Evolutionary conservation across 768 basidiomycete genomes (phyloP).

Genomic region (Amanita muscaria): DNA sequence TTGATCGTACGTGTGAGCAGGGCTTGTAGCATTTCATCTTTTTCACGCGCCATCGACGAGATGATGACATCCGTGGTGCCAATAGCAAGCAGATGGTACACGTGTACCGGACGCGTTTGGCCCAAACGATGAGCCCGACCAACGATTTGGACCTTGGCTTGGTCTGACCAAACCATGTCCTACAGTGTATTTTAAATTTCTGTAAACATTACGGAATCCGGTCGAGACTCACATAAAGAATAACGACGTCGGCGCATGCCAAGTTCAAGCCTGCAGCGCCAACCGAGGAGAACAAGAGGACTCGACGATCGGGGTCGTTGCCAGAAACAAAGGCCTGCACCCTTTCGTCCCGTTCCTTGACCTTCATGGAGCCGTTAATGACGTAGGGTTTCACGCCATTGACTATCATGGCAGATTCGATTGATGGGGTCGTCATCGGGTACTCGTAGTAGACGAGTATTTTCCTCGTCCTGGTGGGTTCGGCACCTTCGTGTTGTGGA

Average conservation of each 20-base stretch:
- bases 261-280: neutral
- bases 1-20: neutral
- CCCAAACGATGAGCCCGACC: neutral
- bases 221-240: neutral
- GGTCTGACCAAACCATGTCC: neutral
- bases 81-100: neutral
- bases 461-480: too few species aligned
- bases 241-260: neutral
- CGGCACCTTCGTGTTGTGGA: too few species aligned
- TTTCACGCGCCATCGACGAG: neutral
- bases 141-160: neutral
- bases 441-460: neutral
- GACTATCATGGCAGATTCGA: neutral
- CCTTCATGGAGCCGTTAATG: neutral
- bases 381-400: neutral
- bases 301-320: neutral
- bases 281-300: neutral
- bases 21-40: neutral
- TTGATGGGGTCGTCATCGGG: neutral
- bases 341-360: neutral
- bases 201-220: neutral
- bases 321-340: neutral
- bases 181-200: neutral
- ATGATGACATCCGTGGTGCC: conserved; percentile 1
- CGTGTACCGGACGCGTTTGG: neutral